A percentile compares a stretch with the other conserved stretches of the same genome.
Evolutionary conservation across 495 filamentous ascomycete species (phyloP).

Genomic region (Aspergillus incahuasiensis): DNA sequence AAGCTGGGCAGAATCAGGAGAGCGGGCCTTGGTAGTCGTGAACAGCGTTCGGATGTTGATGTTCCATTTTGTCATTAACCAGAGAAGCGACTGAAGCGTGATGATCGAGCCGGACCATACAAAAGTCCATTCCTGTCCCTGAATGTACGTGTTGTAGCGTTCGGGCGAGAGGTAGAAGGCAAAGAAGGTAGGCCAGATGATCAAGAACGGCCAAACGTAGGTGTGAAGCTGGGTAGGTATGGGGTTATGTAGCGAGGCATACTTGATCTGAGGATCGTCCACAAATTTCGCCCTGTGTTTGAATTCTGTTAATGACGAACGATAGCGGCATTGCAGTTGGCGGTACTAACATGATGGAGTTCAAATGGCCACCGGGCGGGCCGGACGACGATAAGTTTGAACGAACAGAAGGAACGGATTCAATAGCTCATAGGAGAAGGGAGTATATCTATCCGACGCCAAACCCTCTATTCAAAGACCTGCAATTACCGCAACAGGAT

Average conservation of each 20-base stretch:
- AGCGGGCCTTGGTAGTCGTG: conserved; percentile 66
- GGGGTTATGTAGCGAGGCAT: conserved; percentile 82
- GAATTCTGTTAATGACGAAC: conserved; percentile 18
- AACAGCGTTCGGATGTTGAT: conserved; percentile 79
- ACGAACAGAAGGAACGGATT: conserved; percentile 11
- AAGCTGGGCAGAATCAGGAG: conserved; percentile 70
- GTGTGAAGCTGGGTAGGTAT: conserved; percentile 74
- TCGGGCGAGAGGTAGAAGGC: conserved; percentile 76
- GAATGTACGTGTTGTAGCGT: conserved; percentile 83
- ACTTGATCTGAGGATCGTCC: conserved; percentile 82
- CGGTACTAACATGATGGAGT: conserved; percentile 35
- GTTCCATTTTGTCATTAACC: conserved; percentile 97
- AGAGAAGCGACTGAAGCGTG: conserved; percentile 80
- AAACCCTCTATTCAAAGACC: not conserved
- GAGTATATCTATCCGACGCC: conserved; percentile 8
- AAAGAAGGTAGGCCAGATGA: conserved; percentile 89
- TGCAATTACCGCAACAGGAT: conserved; percentile 5
- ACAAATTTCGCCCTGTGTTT: conserved; percentile 67
- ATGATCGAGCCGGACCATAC: conserved; percentile 85
- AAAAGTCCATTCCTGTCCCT: conserved; percentile 92
- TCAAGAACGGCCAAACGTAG: conserved; percentile 87
- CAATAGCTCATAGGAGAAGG: conserved; percentile 29
- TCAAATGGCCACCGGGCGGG: conserved; percentile 35
- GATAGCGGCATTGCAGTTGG: not conserved
- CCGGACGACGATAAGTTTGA: conserved; percentile 20